These are phyloP conservation scores for Macroventuria anomochaeta DNA, from an alignment of 2,329 filamentous ascomycete species.

Conservation along the genomic window DNA sequence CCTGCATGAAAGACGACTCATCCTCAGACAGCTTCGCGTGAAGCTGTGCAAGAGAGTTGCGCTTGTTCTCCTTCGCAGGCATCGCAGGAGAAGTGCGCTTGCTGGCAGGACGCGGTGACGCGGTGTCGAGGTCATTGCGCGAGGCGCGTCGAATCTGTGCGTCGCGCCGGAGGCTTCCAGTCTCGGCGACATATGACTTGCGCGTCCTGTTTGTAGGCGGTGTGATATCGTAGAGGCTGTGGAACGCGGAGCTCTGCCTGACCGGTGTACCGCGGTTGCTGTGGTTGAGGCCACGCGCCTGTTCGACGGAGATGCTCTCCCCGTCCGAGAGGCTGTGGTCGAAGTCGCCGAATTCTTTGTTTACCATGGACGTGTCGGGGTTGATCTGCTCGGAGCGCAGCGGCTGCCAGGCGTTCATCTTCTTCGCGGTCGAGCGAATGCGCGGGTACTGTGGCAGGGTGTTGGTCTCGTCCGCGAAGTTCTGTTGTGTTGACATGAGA, in stretches of 20 bases:
- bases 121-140: slow-evolving; percentile 50
- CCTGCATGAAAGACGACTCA: slow-evolving; percentile 60
- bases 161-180: slow-evolving; percentile 51
- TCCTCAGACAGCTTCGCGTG: slow-evolving; percentile 62
- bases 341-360: slow-evolving; percentile 50
- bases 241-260: slow-evolving; percentile 60
- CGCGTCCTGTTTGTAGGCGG: slow-evolving; percentile 49
- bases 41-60: slow-evolving; percentile 62
- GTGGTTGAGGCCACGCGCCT: slow-evolving; percentile 59
- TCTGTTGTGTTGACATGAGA: slow-evolving; percentile 49
- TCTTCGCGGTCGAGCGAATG: slow-evolving; percentile 49
- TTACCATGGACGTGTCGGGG: slow-evolving; percentile 48
- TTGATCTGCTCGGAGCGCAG: slow-evolving; percentile 43
- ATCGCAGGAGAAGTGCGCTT: slow-evolving; percentile 45
- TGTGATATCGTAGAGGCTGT: slow-evolving; percentile 57
- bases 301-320: slow-evolving; percentile 62
- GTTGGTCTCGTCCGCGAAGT: slow-evolving; percentile 46
- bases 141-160: slow-evolving; percentile 55
- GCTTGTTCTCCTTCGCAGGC: slow-evolving; percentile 46
- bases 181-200: slow-evolving; percentile 43
- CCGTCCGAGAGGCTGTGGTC: slow-evolving; percentile 52
- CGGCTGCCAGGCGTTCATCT: slow-evolving; percentile 47
- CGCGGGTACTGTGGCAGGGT: slow-evolving; percentile 40
- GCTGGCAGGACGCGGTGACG: slow-evolving; percentile 49
- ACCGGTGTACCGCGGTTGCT: slow-evolving; percentile 45